These are phyloP conservation scores for Ophiostoma triangulosporum DNA, from an alignment of 2,329 filamentous ascomycete species.

Conservation along the genomic window DNA sequence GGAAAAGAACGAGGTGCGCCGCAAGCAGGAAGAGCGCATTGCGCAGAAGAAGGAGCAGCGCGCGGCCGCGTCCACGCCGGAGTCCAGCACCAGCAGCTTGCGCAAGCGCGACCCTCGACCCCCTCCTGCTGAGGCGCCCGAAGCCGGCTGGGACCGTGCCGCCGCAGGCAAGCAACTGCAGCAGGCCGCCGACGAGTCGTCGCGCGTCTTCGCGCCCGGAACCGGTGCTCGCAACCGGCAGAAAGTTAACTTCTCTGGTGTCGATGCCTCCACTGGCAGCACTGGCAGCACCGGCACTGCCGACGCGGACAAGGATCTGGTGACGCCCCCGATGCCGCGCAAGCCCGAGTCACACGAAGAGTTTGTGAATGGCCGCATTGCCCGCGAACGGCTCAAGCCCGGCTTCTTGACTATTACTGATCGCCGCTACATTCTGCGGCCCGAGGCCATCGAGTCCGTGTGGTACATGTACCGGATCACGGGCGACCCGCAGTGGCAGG, in stretches of 20 bases:
- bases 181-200: neutral
- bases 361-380: constrained; percentile 34
- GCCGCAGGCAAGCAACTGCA: neutral
- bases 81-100: neutral
- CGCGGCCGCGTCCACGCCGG: neutral
- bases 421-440: constrained; percentile 50
- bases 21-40: constrained; percentile 14
- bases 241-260: neutral
- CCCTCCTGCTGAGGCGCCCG: too few relatives aligned
- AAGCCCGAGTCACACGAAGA: constrained; percentile 40
- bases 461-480: constrained; percentile 89
- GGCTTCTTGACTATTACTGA: constrained; percentile 36
- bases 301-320: constrained; percentile 9
- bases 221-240: neutral
- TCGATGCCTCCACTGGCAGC: neutral
- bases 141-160: too few relatives aligned
- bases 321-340: constrained; percentile 21
- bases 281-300: neutral
- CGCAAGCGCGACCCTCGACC: too few relatives aligned
- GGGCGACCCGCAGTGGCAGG: constrained; percentile 59
- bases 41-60: neutral
- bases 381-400: constrained; percentile 30
- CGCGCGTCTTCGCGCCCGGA: neutral
- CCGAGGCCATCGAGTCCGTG: constrained; percentile 77
- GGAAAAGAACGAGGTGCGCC: constrained; percentile 34